A percentile compares a stretch with the other conserved stretches of the same genome.
Evolutionary conservation across 192 early-diverging fungal genomes (phyloP).

Genomic region (Umbelopsis isabellina): DNA sequence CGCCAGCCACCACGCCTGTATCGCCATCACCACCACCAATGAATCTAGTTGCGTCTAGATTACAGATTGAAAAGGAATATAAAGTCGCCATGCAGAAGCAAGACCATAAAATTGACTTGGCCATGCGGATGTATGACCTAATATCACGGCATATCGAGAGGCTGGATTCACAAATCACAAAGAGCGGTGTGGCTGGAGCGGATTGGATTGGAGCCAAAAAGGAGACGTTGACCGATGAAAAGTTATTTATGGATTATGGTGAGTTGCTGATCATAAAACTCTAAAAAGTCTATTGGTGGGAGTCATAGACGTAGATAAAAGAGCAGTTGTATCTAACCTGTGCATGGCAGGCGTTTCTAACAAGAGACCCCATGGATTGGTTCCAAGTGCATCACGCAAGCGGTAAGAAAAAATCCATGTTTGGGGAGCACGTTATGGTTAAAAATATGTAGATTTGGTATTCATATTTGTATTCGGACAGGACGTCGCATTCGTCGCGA

Average conservation of each 20-base stretch:
- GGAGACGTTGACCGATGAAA: conserved; percentile 3
- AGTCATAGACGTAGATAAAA: no score
- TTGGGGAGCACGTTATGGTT: neutral
- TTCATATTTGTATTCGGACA: neutral
- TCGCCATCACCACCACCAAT: neutral
- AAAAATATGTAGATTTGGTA: neutral
- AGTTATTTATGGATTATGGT: conserved; percentile 20
- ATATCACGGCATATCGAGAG: conserved; percentile 47
- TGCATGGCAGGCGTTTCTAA: neutral
- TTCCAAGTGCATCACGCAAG: conserved; percentile 7
- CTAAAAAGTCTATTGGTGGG: no score
- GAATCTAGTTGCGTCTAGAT: conserved; percentile 19
- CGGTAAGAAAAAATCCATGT: neutral
- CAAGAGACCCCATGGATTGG: conserved; percentile 15
- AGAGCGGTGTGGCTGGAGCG: conserved; percentile 32
- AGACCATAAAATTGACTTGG: conserved; percentile 57
- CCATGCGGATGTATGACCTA: conserved; percentile 52
- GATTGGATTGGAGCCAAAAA: conserved; percentile 32
- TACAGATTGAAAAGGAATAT: conserved; percentile 49
- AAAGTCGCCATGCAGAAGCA: conserved; percentile 50
- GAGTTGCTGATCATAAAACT: neutral
- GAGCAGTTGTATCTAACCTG: no score
- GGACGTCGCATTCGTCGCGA: conserved; percentile 35
- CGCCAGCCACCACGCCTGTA: conserved; percentile 28
- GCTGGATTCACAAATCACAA: conserved; percentile 39